phyloP scores from a whole-genome alignment of 192 early-diverging fungal genomes.

The Coemansia sp. region DNA sequence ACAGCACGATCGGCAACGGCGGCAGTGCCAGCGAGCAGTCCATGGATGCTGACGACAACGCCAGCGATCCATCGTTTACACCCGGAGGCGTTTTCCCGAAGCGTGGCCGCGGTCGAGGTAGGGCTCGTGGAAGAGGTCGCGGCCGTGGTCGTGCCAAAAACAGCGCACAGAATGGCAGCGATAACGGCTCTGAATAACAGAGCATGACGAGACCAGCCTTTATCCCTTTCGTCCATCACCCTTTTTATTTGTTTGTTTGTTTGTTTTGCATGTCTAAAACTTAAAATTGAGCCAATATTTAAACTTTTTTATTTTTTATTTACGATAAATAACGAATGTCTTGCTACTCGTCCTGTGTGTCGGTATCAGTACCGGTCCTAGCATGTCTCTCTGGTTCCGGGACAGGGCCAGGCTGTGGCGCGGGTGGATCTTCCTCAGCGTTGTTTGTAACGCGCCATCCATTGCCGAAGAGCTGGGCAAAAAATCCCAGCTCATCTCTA shows the following conservation, averaged over 20 bases:
- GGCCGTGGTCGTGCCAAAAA: constrained; percentile 20
- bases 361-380: background rate
- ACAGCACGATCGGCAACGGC: background rate
- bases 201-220: background rate
- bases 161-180: constrained; percentile 1
- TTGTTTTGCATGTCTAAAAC: constrained; percentile 2
- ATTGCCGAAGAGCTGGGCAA: constrained; percentile 2
- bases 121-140: constrained; percentile 37
- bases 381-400: background rate
- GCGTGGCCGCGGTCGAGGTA: constrained; percentile 37
- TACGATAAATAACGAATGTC: no score
- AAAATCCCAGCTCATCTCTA: background rate
- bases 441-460: constrained; percentile 9
- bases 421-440: constrained; percentile 14
- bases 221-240: background rate
- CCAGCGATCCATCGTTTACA: constrained; percentile 21
- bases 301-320: background rate
- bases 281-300: background rate
- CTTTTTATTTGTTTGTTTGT: background rate
- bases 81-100: background rate
- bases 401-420: constrained; percentile 40
- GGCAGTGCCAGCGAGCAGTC: constrained; percentile 28
- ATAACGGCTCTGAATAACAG: background rate
- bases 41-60: constrained; percentile 26
- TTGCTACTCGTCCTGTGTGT: background rate